phyloP scores from a whole-genome alignment of 345 rosid species.

The Syzygium grande region DNA sequence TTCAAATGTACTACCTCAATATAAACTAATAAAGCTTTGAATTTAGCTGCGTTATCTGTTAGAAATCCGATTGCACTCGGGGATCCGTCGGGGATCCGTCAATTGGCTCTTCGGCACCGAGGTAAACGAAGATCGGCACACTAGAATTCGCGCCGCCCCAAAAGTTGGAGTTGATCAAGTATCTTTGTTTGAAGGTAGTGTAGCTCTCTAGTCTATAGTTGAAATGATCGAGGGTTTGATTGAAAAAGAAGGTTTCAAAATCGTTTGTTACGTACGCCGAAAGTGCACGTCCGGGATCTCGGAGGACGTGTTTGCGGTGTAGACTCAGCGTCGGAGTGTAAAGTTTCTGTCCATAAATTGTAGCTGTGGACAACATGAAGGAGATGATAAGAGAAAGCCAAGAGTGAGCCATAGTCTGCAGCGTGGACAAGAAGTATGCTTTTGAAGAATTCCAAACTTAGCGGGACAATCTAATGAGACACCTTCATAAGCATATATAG shows the following conservation, averaged over 20 bases:
- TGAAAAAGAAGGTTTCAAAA: background rate
- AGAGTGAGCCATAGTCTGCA: background rate
- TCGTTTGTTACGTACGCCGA: background rate
- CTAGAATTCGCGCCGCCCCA: background rate
- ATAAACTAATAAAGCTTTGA: background rate
- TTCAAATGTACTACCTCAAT: background rate
- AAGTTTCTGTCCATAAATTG: background rate
- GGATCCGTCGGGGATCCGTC: fast-evolving
- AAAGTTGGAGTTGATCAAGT: background rate
- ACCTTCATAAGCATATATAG: background rate
- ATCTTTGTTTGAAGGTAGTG: background rate
- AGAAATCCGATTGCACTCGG: background rate
- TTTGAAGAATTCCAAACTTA: background rate
- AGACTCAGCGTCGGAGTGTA: background rate
- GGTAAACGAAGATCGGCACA: background rate
- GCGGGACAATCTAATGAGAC: background rate
- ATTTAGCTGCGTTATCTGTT: background rate
- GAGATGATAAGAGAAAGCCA: background rate
- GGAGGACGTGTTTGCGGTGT: background rate
- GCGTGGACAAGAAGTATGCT: background rate
- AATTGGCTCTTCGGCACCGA: fast-evolving
- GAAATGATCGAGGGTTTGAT: background rate
- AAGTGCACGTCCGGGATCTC: background rate
- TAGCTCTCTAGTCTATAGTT: background rate
- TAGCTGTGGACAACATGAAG: background rate